A percentile compares a stretch with the other conserved stretches of the same genome.
Evolutionary conservation across 2,329 filamentous ascomycete species (phyloP).

Genomic region (Alternaria arborescens): DNA sequence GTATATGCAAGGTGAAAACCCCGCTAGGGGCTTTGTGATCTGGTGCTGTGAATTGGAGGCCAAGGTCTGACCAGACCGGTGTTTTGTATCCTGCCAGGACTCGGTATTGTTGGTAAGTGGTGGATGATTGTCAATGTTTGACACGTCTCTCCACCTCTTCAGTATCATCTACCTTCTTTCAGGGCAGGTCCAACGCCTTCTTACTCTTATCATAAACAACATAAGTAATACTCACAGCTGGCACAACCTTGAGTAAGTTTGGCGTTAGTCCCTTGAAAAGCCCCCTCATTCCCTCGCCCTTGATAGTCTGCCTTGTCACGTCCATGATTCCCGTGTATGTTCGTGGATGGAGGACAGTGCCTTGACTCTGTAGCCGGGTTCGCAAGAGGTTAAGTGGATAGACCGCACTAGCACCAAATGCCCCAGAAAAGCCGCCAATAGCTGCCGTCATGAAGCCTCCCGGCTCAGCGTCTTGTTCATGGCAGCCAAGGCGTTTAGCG

Average conservation of each 20-base stretch:
- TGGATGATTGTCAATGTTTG: too few relatives aligned
- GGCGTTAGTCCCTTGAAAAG: constrained; percentile 95
- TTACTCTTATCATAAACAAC: constrained; percentile 56
- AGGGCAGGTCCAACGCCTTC: constrained; percentile 46
- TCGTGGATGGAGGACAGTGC: constrained; percentile 86
- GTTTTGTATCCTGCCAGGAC: too few relatives aligned
- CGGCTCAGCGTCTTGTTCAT: constrained; percentile 80
- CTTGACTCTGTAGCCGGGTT: constrained; percentile 91
- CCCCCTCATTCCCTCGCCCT: constrained; percentile 82
- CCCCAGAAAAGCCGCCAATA: constrained; percentile 90
- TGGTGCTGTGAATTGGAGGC: background rate
- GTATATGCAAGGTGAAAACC: constrained; percentile 10
- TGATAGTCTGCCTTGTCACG: constrained; percentile 82
- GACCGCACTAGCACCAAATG: constrained; percentile 90
- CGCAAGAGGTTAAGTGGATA: constrained; percentile 95
- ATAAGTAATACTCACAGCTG: constrained; percentile 82
- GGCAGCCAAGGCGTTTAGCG: constrained; percentile 72
- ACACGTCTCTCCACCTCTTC: too few relatives aligned
- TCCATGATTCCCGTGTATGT: constrained; percentile 93
- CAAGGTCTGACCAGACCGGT: too few relatives aligned
- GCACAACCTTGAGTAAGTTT: constrained; percentile 94
- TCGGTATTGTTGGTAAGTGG: background rate
- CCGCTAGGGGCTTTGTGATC: background rate
- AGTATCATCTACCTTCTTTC: constrained; percentile 12
- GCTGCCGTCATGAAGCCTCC: constrained; percentile 85